Conservation (phyloP, 2,329 filamentous ascomycete species). For the Akanthomyces lecanii region DNA sequence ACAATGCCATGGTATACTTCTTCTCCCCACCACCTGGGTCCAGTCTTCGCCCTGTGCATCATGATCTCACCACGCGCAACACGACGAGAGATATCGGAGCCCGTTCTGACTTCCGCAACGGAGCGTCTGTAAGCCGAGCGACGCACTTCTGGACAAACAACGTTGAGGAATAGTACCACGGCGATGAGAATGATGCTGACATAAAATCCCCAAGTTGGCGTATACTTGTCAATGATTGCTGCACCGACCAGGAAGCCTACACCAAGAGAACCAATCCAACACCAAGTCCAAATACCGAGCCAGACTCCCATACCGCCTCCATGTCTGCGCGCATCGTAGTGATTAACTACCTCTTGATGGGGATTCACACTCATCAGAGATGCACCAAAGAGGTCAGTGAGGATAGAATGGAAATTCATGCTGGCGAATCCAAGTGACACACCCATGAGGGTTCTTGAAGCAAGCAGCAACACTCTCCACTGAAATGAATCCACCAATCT, state of each 20-base stretch:
- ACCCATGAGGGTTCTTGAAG: constrained; percentile 63
- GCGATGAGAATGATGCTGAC: constrained; percentile 65
- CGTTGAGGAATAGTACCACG: constrained; percentile 62
- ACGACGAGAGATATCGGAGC: constrained; percentile 49
- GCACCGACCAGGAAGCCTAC: constrained; percentile 70
- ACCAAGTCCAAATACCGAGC: constrained; percentile 75
- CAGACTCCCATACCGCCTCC: constrained; percentile 77
- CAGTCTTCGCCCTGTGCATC: constrained; percentile 68
- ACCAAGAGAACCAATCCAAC: constrained; percentile 66
- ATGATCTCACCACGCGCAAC: constrained; percentile 71
- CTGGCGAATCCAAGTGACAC: constrained; percentile 68
- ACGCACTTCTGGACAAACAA: constrained; percentile 67
- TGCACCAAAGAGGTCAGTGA: constrained; percentile 72
- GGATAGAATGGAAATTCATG: constrained; percentile 68
- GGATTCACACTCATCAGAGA: constrained; percentile 69
- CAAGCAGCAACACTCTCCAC: constrained; percentile 59
- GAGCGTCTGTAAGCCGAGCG: constrained; percentile 65
- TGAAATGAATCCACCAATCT: constrained; percentile 51
- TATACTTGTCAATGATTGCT: constrained; percentile 58
- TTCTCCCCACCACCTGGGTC: constrained; percentile 72
- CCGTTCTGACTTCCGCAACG: constrained; percentile 58
- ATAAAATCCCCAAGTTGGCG: constrained; percentile 73
- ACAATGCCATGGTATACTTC: constrained; percentile 68
- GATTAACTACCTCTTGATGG: constrained; percentile 66
- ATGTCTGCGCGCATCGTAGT: constrained; percentile 66